These are phyloP conservation scores for Hsuehochloa calcarea DNA, from an alignment of 176 grass and related monocot species.

Conservation along the genomic window DNA sequence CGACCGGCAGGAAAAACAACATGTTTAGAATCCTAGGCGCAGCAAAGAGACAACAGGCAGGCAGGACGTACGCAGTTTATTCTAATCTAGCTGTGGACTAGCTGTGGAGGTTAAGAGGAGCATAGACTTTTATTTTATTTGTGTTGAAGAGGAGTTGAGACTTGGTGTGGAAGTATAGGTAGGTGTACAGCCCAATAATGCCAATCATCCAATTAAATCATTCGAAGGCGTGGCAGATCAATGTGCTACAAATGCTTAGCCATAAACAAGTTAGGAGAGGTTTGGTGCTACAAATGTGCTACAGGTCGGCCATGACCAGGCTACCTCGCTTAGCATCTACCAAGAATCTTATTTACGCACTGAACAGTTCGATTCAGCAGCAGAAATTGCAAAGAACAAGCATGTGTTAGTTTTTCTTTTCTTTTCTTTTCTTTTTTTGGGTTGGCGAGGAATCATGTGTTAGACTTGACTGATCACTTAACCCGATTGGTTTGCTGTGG, in stretches of 20 bases:
- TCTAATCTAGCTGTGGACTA: not conserved
- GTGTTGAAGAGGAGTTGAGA: too few relatives aligned
- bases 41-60: not conserved
- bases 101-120: not conserved
- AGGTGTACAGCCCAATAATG: not conserved
- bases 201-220: not conserved
- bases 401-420: not conserved
- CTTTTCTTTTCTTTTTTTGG: too few relatives aligned
- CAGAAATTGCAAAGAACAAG: not conserved
- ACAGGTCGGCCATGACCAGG: not conserved
- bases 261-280: not conserved
- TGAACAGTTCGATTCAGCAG: not conserved
- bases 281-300: too few relatives aligned
- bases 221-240: not conserved
- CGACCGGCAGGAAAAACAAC: constrained; percentile 30
- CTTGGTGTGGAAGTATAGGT: not conserved
- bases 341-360: not conserved
- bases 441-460: not conserved
- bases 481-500: not conserved
- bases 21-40: constrained; percentile 27
- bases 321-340: not conserved
- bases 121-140: too few relatives aligned
- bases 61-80: not conserved
- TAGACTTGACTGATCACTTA: not conserved
- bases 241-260: not conserved